Evolutionary conservation across 106 monocot species (phyloP), one percentile per base, ranked within the genome.

Genomic region (Chionographis japonica): DNA sequence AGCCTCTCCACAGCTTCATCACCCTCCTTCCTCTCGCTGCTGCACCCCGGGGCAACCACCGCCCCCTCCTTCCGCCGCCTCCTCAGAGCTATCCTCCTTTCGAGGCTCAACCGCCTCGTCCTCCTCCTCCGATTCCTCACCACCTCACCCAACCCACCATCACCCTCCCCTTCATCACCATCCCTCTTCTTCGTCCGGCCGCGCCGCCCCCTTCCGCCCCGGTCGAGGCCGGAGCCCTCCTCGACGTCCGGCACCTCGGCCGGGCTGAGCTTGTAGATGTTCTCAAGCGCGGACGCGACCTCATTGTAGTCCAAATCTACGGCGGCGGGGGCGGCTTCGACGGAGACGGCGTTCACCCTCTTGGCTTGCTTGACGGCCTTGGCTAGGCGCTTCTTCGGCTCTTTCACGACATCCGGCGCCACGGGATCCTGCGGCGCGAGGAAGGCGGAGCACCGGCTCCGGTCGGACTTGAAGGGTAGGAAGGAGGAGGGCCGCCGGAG

Each of bases 251-350:
- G 76, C 20, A 81, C 69, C 15, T 78, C 78, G 8, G 69, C 84
- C 15, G 95, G 91, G 77, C 95, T 95, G 35, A 88, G 83, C 80
- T 89, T 91, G 75, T 91, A 95, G 52, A 95, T 79, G 74, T 81
- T 95, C 81, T 95, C 95, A 0, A 95, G 82, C 61, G 69, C 76
- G n/a, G 85, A 88, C 2, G 95, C 95, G 5, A 91, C 80, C 65
- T 86, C 86, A 53, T 80, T 77, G 62, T 91, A 95, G 71, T 95
- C 88, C 68, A 87, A 58, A 13, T 84, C 89, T 1, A 11, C 40
- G 18, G 54, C 60, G 42, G 41, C 27, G 36, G 58, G 17, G 11
- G 57, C 61, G 18, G 65, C 40, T 13, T 15, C 51, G 15, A 49
- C 52, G 9, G 66, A 58, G 46, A 67, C 41, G 11, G 81, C 50